Base-by-base conservation (phyloP, 2,329 filamentous ascomycete genomes). In the Karstenula rhodostoma region DNA sequence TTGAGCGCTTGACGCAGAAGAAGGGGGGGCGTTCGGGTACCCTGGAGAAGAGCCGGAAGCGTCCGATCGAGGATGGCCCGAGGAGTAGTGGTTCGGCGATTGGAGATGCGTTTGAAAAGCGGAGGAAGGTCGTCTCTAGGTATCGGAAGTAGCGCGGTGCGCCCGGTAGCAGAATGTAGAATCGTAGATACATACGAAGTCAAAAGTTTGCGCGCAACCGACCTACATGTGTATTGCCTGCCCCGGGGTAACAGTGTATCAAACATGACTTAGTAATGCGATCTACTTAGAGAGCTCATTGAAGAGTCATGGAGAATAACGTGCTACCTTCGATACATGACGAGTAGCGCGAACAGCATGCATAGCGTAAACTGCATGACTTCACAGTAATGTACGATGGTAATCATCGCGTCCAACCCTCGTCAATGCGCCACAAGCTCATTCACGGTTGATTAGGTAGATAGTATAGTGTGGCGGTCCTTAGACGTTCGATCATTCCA, bases 1-100 rank as follows among this genome's bases (percentile, higher is more conserved):
- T 97, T 78, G 90, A 93, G 69, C 85, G 89, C 63, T 82, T 97
- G 72, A 97, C 94, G 7, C 88, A 87, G 78, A 86, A 87, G 73
- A 92, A 88, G 77, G 76, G 83, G 51, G 81, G 84, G 25, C 59
- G 67, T 3, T 56, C 67, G 56, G 84, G 85, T 33, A 86, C 86
- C 67, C 78, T 94, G 67, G 94, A 96, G 73, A 94, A 90, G 84
- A 96, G 93, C 76, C 86, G 94, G 64, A 97, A 97, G 85, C 86
- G 94, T 67, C 82, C 86, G 27, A 80, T 82, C 23, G 90, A 94
- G 22, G 93, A 96, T 77, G 89, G 91, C 0, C 88, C 87, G 7
- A 86, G 90, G 59, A 87, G 86, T 29, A 89, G 87, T 74, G 90
- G 83, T 8, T 81, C 81, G 7, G 86, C 87, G 59, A 87, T 93